These are phyloP conservation scores for Blastobotrys raffinosifermentans DNA, from an alignment of 1,139 yeast genomes.

Conservation along the genomic window DNA sequence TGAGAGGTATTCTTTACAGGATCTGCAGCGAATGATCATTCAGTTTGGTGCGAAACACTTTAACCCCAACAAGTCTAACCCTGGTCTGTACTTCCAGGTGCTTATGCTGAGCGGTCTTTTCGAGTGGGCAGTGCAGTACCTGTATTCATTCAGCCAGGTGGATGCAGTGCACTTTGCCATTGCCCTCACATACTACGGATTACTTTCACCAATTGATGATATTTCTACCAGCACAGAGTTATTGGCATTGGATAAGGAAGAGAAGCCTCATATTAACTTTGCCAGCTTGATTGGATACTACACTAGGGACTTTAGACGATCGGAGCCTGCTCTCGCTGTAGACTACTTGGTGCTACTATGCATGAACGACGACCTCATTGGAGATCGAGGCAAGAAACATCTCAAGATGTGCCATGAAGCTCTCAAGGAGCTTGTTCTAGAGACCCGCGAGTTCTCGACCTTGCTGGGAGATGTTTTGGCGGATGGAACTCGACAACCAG, in stretches of 20 bases:
- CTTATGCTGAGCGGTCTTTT: slow-evolving; percentile 72
- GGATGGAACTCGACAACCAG: slow-evolving; percentile 76
- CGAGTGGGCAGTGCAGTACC: slow-evolving; percentile 72
- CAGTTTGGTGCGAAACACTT: slow-evolving; percentile 73
- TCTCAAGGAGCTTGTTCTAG: slow-evolving; percentile 73
- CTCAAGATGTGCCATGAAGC: slow-evolving; percentile 68
- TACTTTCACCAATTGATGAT: slow-evolving; percentile 47
- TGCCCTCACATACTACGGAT: slow-evolving; percentile 69
- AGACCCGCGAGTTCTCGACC: slow-evolving; percentile 77
- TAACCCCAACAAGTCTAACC: slow-evolving; percentile 55
- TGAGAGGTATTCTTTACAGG: slow-evolving; percentile 66
- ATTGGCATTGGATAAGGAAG: slow-evolving; percentile 26
- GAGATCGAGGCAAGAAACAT: slow-evolving; percentile 24
- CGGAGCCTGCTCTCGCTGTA: slow-evolving; percentile 87
- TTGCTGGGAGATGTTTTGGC: slow-evolving; percentile 73
- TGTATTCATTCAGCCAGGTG: slow-evolving; percentile 62
- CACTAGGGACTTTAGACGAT: slow-evolving; percentile 72
- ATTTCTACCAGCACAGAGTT: slow-evolving; percentile 13
- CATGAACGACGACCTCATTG: slow-evolving; percentile 36
- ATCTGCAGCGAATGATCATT: slow-evolving; percentile 66
- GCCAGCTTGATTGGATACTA: slow-evolving; percentile 40
- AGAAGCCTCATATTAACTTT: slow-evolving; percentile 29
- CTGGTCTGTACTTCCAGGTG: slow-evolving; percentile 66
- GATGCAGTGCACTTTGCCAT: slow-evolving; percentile 91
- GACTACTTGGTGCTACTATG: slow-evolving; percentile 78